Percentiles rank a stretch among this genome's conserved stretches.
These are phyloP conservation scores for Xerocomus brunneocitrinus DNA, from an alignment of 768 basidiomycete genomes.

Conservation along the genomic window DNA sequence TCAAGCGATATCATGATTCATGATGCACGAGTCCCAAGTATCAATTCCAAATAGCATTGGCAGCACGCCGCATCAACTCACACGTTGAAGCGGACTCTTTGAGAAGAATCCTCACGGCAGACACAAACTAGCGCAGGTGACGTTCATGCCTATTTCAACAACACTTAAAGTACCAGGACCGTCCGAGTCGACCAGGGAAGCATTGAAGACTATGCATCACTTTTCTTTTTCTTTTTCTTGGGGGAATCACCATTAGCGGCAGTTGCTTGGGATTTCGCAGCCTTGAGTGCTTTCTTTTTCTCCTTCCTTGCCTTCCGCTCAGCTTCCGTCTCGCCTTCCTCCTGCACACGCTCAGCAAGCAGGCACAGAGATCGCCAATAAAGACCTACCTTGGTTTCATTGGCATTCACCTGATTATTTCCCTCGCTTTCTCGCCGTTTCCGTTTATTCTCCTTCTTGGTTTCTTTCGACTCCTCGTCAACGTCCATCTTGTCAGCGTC, in stretches of 20 bases:
- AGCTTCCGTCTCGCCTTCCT: constrained; percentile 68
- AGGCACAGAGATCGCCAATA: constrained; percentile 5
- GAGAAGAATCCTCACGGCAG: no score
- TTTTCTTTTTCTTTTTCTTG: constrained; percentile 41
- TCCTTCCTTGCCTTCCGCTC: constrained; percentile 83
- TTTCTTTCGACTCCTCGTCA: constrained; percentile 33
- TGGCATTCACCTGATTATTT: constrained; percentile 38
- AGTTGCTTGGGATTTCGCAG: constrained; percentile 56
- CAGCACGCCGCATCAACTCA: no score
- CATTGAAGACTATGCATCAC: constrained; percentile 24
- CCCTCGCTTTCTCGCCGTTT: constrained; percentile 58
- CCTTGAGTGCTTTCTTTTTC: constrained; percentile 71
- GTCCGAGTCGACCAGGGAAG: background rate
- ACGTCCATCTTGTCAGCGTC: constrained; percentile 43
- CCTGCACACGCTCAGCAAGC: constrained; percentile 23
- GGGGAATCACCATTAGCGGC: constrained; percentile 40
- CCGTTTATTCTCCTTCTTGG: constrained; percentile 42
- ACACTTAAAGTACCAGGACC: background rate
- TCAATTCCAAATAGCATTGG: no score
- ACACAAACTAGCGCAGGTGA: background rate
- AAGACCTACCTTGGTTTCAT: constrained; percentile 38
- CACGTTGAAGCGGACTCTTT: no score
- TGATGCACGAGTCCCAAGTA: no score
- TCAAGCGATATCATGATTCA: no score
- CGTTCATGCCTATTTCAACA: constrained; percentile 1